Evolutionary conservation across 1,139 yeast species (phyloP).

Genomic region (Scheffersomyces segobiensis): DNA sequence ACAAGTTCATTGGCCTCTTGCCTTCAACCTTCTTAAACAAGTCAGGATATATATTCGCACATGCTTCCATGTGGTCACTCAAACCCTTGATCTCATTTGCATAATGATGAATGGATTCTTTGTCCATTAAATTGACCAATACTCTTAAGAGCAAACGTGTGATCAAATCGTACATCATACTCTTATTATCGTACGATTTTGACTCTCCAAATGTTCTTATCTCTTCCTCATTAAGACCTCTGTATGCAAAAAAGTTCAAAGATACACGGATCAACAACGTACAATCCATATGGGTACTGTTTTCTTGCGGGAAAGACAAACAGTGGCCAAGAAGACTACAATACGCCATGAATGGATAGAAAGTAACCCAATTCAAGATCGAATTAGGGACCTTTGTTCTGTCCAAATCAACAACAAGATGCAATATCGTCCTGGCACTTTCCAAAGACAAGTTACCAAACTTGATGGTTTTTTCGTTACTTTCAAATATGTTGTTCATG

Average conservation of each 20-base stretch:
- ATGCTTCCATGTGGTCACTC: slow-evolving; percentile 15
- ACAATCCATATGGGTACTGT: slow-evolving; percentile 12
- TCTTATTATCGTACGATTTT: slow-evolving; percentile 5
- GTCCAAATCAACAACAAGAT: slow-evolving; percentile 7
- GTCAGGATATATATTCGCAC: slow-evolving; percentile 21
- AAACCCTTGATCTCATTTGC: slow-evolving; percentile 14
- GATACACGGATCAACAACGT: slow-evolving; percentile 13
- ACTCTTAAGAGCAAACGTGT: slow-evolving; percentile 21
- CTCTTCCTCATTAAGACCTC: background rate
- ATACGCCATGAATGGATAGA: slow-evolving; percentile 24
- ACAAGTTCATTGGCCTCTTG: slow-evolving; percentile 1
- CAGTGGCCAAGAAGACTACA: slow-evolving; percentile 7
- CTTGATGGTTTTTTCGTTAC: slow-evolving; percentile 3
- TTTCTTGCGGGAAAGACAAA: slow-evolving; percentile 4
- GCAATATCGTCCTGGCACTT: slow-evolving; percentile 10
- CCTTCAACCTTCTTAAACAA: slow-evolving; percentile 11
- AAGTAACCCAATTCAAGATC: slow-evolving; percentile 30
- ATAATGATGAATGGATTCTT: slow-evolving; percentile 12
- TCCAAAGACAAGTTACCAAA: slow-evolving; percentile 11
- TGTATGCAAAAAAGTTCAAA: slow-evolving; percentile 13
- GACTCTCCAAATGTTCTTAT: slow-evolving; percentile 2
- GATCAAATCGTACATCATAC: slow-evolving; percentile 10
- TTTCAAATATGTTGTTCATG: slow-evolving; percentile 1
- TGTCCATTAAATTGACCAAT: slow-evolving; percentile 15
- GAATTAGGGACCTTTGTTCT: slow-evolving; percentile 18